Evolutionary conservation across 148 eudicot species (phyloP), one percentile per base, ranked within the genome.

Genomic region (Camellia japonica): DNA sequence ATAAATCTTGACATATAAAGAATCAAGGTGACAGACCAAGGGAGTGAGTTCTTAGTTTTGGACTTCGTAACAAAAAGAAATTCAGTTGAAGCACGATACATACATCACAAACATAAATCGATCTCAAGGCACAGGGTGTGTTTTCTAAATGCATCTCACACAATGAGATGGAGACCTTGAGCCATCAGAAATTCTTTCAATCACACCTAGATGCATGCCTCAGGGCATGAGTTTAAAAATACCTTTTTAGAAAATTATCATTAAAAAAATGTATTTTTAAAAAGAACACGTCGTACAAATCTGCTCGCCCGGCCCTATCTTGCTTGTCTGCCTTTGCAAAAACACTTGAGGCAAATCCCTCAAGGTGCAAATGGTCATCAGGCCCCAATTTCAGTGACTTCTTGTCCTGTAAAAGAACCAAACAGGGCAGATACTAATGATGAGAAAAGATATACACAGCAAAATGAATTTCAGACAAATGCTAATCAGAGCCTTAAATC

Each of bases 241-340:
- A 30, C 38, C 11, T 65, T 71, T 5, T 9, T 14, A 38, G 51
- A 8, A 19, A 79, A 60, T 2, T 56, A 87, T 30, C 38, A 30
- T 69, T 63, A 75, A 52, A 13, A 30, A 58, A 64, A 30, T 30
- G 38, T 30, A 30, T 30, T 30, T 30, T 30, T 30, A 76, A 10
- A 30, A 23, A 71, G 56, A 66, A 74, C 55, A 16, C 62, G 68
- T 51, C 91, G 71, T 91, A 95, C 98, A 93, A 71, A 85, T 95
- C 96, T 75, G 96, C 92, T 83, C 94, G 89, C 15, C 97, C 98
- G 23, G 96, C 98, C 68, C 98, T 87, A 84, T 95, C 97, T 87
- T 95, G 98, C 89, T 95, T 95, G 86, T 95, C 97, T 75, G 98
- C 97, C 87, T 91, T 95, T 1, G 90, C 84, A 79, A 95, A 95